A percentile compares a stretch with the other conserved stretches of the same genome.
These are phyloP conservation scores for Austroboletus festivus DNA, from an alignment of 768 basidiomycete genomes.

Conservation along the genomic window DNA sequence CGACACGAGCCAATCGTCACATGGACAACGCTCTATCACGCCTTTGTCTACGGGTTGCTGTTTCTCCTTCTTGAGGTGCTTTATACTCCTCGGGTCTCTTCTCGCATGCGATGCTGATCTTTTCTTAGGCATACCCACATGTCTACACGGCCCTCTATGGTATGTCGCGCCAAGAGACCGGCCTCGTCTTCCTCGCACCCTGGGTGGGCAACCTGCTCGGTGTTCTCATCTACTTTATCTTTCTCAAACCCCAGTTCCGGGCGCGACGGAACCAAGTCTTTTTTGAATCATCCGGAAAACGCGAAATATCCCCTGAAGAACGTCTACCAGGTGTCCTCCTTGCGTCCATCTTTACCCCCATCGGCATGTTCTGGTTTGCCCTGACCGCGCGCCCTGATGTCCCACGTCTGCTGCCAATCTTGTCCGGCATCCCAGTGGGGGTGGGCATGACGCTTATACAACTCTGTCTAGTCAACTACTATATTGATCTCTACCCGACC, in stretches of 20 bases:
- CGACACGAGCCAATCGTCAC: conserved; percentile 23
- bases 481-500: conserved; percentile 31
- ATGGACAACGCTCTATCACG: conserved; percentile 28
- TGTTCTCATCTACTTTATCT: conserved; percentile 24
- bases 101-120: background rate
- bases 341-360: conserved; percentile 24
- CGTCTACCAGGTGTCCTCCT: conserved; percentile 27
- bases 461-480: conserved; percentile 27
- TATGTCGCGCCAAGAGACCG: conserved; percentile 25
- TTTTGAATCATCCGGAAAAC: conserved; percentile 19
- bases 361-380: conserved; percentile 30
- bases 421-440: conserved; percentile 27
- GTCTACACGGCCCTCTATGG: conserved; percentile 19
- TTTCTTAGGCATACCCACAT: conserved; percentile 20
- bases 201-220: conserved; percentile 26
- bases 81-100: background rate
- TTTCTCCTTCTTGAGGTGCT: conserved; percentile 29
- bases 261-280: conserved; percentile 16
- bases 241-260: conserved; percentile 21
- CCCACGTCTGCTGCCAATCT: conserved; percentile 8
- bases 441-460: conserved; percentile 30
- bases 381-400: conserved; percentile 15
- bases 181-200: conserved; percentile 24
- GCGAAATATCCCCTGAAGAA: conserved; percentile 24
- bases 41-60: conserved; percentile 27